Evolutionary conservation across 257 asterid genomes (phyloP), one percentile per base, ranked within the genome.

Genomic region (Cinchona pubescens): DNA sequence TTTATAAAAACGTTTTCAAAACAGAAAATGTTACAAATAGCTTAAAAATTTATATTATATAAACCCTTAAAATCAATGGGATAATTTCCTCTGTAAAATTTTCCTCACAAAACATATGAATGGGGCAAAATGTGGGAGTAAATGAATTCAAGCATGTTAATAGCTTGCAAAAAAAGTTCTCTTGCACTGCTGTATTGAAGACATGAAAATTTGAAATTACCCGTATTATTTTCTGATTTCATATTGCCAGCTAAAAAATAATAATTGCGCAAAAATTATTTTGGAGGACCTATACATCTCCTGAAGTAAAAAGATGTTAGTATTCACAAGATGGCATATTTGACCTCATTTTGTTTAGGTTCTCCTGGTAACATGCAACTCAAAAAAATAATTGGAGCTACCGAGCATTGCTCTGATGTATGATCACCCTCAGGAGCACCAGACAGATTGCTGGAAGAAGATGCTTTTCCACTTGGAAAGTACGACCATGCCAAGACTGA

Each of bases 401-500:
- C n/a, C n/a, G n/a, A n/a, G n/a, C 81, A 75, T 76, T 81, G 30
- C 32, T 84, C 79, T 40, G 84, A 55, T 69, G 75, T 58, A 25
- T 2, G 67, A 76, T 82, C 83, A 18, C 82, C 81, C 73, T 74
- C 87, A 21, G 83, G 78, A 68, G 78, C 77, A 56, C 21, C 85
- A 6, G 82, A 79, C 21, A 62, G 71, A 84, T 75, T 71, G 11
- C 77, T 58, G 75, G 86, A 79, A 74, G 87, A 82, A 1, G 88
- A 79, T 29, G 78, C 90, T 74, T 84, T 86, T 76, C 92, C 96
- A 86, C 82, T 40, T 42, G 81, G 84, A 64, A 89, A 78, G 79
- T 85, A 92, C 72, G 98, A 85, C 87, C 89, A 94, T 3, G 88
- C 86, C 48, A 89, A 61, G 78, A 79, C 83, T 73, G 88, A 88